Evolutionary conservation across 2,329 filamentous ascomycete genomes (phyloP).

Genomic region (Fusarium luffae): DNA sequence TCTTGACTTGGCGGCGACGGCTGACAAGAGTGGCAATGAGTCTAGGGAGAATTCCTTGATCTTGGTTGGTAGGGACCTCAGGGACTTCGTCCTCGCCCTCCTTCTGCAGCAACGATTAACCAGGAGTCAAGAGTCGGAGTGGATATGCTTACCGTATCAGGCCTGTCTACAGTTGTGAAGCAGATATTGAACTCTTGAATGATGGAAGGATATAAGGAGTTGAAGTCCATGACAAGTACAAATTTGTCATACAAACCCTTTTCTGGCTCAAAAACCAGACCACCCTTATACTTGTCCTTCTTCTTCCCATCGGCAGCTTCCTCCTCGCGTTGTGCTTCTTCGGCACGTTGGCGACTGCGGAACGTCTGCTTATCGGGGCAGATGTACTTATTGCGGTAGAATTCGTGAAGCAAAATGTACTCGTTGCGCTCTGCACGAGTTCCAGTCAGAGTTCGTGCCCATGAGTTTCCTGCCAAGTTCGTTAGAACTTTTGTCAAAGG

Average conservation of each 20-base stretch:
- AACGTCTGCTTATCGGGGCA: constrained; percentile 94
- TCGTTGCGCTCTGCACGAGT: constrained; percentile 98
- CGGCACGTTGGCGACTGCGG: constrained; percentile 76
- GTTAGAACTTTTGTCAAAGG: constrained; percentile 95
- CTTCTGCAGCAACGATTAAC: constrained; percentile 49
- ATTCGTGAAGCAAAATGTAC: constrained; percentile 98
- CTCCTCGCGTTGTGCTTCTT: constrained; percentile 77
- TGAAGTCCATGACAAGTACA: constrained; percentile 99
- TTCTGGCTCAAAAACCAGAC: constrained; percentile 97
- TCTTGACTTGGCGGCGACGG: constrained; percentile 91
- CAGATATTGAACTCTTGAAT: constrained; percentile 99
- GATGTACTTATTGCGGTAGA: constrained; percentile 96
- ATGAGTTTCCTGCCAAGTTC: constrained; percentile 96
- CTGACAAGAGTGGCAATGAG: constrained; percentile 93
- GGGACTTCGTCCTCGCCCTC: constrained; percentile 90
- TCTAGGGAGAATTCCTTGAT: constrained; percentile 85
- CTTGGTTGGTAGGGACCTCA: constrained; percentile 81
- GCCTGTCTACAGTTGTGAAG: constrained; percentile 94
- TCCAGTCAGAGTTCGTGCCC: constrained; percentile 94
- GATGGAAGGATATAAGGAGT: constrained; percentile 97
- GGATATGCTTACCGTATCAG: constrained; percentile 68
- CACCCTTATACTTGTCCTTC: constrained; percentile 99
- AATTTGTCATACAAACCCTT: constrained; percentile 98
- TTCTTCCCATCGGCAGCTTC: constrained; percentile 84
- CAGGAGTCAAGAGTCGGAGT: not conserved